Evolutionary conservation across 148 eudicot species (phyloP), one percentile per base, ranked within the genome.

Genomic region (Mesembryanthemum crystallinum): DNA sequence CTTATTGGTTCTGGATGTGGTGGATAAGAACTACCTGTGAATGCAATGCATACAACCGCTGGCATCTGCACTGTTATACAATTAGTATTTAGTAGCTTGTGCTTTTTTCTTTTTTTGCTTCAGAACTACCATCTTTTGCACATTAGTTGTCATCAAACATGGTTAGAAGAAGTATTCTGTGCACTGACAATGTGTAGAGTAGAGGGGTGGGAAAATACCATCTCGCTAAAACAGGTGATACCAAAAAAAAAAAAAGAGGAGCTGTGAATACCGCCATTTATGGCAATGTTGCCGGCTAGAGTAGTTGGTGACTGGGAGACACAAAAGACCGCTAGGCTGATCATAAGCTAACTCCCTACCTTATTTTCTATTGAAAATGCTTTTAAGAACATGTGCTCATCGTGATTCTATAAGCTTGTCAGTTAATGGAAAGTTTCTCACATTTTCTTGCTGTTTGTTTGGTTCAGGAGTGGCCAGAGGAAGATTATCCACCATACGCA

Each of bases 391-490:
- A 45, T 70, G 0, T 54, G 9, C 28, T 30, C 9, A 39, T 76
- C 35, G 28, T 76, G 25, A n/a, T 6, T 35, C 6, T 58, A 45
- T 45, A 43, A 58, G 13, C 45, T 42, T 14, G 37, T 43, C 29
- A 29, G 23, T 9, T 17, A 27, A 20, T 59, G 42, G 9, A 24
- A 59, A 49, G n/a, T 33, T 11, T 66, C 80, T 76, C 70, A 76
- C 57, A 47, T 60, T 76, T 72, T 15, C 9, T 76, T 35, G 23
- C 35, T 7, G 3, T 72, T 29, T 65, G 13, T 27, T 66, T 25
- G 18, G 18, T 81, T 68, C 79, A 95, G 99, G 99, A 95, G 80
- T 95, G 99, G 98, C 92, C 97, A 30, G 93, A 89, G 80, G 98
- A 90, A 83, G 89, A 74, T 61, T 94, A 94, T 80, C 98, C 98